Evolutionary conservation across 163 green algal species (phyloP).

Genomic region (Scenedesmus sp.): DNA sequence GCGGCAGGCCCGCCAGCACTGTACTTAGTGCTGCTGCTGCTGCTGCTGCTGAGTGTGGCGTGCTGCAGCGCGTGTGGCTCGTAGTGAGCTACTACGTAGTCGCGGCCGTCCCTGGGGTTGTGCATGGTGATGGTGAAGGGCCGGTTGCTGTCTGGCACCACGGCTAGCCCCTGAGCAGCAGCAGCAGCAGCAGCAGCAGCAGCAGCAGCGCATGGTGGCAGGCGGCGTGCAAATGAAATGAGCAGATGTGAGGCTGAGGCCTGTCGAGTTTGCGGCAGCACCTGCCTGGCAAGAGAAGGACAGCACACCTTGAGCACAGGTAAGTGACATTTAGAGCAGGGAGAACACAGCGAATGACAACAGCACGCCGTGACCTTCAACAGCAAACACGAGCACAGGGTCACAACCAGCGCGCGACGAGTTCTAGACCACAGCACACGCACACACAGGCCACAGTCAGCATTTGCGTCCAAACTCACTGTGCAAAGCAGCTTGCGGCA

Average conservation of each 20-base stretch:
- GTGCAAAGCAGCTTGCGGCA: no score
- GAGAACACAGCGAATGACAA: not conserved
- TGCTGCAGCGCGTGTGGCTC: constrained; percentile 29
- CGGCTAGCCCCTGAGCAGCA: not conserved
- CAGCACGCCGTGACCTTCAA: not conserved
- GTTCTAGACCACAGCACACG: not conserved
- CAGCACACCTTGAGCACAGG: not conserved
- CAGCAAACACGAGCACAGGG: not conserved
- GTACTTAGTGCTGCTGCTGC: not conserved
- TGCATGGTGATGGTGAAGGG: constrained; percentile 31
- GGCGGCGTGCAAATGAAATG: not conserved
- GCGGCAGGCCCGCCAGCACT: not conserved
- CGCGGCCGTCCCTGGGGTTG: not conserved
- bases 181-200: no score
- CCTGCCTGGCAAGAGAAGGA: no score
- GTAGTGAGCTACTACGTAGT: constrained; percentile 41
- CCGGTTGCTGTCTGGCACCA: constrained; percentile 4
- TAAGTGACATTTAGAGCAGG: not conserved
- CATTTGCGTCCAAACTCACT: no score
- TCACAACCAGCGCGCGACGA: not conserved
- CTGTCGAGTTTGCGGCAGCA: no score
- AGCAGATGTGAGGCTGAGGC: not conserved
- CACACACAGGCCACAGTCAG: no score
- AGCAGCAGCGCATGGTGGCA: no score
- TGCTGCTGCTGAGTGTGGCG: not conserved